Evolutionary conservation across 1,284 basidiomycete genomes (phyloP).

Genomic region (Irpex rosettiformis): DNA sequence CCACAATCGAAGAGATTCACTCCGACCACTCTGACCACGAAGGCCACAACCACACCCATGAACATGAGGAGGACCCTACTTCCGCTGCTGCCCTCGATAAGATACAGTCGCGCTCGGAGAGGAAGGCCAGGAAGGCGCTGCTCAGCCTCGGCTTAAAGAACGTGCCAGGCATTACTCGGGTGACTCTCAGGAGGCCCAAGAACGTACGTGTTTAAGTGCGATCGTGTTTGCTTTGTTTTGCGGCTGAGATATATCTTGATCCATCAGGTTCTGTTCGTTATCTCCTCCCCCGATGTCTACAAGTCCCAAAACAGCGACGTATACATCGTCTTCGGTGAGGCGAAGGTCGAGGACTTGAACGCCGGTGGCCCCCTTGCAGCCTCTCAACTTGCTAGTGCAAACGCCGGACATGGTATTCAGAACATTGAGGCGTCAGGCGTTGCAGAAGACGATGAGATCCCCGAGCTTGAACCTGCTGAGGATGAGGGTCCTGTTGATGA

Average conservation of each 20-base stretch:
- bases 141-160: slow-evolving; percentile 88
- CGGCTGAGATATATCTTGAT: too few species aligned
- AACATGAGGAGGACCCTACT: slow-evolving; percentile 73
- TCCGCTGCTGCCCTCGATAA: slow-evolving; percentile 87
- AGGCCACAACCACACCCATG: slow-evolving; percentile 35
- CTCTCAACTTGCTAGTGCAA: slow-evolving; percentile 73
- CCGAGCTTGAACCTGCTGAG: slow-evolving; percentile 77
- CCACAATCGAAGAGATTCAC: slow-evolving; percentile 78
- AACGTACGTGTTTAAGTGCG: slow-evolving; percentile 59
- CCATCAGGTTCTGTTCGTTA: slow-evolving; percentile 84
- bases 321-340: slow-evolving; percentile 99
- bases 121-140: slow-evolving; percentile 88
- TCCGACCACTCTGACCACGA: slow-evolving; percentile 72
- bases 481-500: slow-evolving; percentile 79
- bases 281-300: slow-evolving; percentile 95
- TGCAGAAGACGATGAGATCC: slow-evolving; percentile 74
- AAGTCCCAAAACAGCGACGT: slow-evolving; percentile 96
- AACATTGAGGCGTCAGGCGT: slow-evolving; percentile 52
- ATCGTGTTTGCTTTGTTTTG: not conserved
- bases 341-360: slow-evolving; percentile 94
- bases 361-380: slow-evolving; percentile 82
- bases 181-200: slow-evolving; percentile 92
- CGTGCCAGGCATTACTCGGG: slow-evolving; percentile 90
- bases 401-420: slow-evolving; percentile 44
- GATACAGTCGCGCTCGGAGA: slow-evolving; percentile 89